Evolutionary conservation across 208 protist species (phyloP).

Genomic region (Trypanosoma congolense): DNA sequence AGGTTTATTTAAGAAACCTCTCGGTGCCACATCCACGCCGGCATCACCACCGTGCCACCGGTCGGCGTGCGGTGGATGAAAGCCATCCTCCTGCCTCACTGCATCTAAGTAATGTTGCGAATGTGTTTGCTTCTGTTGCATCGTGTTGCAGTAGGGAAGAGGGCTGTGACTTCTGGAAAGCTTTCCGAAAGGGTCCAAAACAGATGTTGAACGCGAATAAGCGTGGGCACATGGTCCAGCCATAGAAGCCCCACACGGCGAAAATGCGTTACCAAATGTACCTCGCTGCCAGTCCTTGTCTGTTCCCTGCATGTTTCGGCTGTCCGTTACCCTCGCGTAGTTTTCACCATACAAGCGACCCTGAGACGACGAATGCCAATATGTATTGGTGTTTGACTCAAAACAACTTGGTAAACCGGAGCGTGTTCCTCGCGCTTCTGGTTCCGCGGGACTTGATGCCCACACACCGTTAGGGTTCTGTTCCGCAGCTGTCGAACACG

Average conservation of each 20-base stretch:
- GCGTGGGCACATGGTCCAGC: not conserved
- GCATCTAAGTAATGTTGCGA: not conserved
- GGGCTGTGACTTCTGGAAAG: constrained; percentile 9
- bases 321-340: not conserved
- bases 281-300: not conserved
- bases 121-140: not conserved
- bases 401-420: not conserved
- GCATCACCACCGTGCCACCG: constrained; percentile 20
- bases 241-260: constrained; percentile 13
- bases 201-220: constrained; percentile 5
- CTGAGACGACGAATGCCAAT: constrained; percentile 9
- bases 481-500: not conserved
- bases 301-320: not conserved
- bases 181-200: constrained; percentile 17
- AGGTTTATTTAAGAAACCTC: not conserved
- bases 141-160: not conserved
- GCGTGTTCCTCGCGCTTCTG: not conserved
- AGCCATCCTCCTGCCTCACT: not conserved
- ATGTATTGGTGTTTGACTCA: not conserved
- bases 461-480: not conserved
- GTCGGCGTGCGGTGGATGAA: constrained; percentile 11
- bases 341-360: constrained; percentile 5
- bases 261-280: not conserved
- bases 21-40: not conserved
- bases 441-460: not conserved